phyloP scores from a whole-genome alignment of 371 early-diverging fungal genomes.

The Mortierella sp. region DNA sequence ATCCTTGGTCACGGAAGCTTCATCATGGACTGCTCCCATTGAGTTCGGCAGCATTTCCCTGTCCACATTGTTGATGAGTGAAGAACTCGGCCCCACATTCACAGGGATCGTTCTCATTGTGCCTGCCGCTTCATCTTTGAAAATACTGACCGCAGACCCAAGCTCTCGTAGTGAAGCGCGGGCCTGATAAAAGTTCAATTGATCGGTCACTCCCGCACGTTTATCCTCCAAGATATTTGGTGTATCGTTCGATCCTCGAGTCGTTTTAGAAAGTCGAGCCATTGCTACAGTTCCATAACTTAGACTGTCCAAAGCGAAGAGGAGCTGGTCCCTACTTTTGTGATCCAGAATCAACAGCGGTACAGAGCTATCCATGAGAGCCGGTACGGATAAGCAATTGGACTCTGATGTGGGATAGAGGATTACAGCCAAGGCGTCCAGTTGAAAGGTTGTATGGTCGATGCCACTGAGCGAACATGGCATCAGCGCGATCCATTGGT shows the following conservation, averaged over 20 bases:
- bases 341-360: constrained; percentile 15
- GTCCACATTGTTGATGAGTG: neutral
- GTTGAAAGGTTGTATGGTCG: constrained; percentile 3
- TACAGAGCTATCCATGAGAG: neutral
- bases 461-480: constrained; percentile 6
- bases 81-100: constrained; percentile 14
- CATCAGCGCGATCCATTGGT: constrained; percentile 27
- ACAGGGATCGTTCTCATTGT: constrained; percentile 12
- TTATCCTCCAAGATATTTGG: neutral
- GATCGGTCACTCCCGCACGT: neutral
- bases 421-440: constrained; percentile 15
- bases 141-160: constrained; percentile 14
- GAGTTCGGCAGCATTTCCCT: neutral
- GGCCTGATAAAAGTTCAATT: neutral
- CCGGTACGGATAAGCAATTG: constrained; percentile 4
- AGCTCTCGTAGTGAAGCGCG: constrained; percentile 11
- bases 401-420: constrained; percentile 15
- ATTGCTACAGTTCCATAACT: constrained; percentile 4
- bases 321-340: constrained; percentile 7
- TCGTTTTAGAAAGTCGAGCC: constrained; percentile 8
- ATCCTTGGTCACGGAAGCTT: neutral
- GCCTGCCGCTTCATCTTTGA: constrained; percentile 11
- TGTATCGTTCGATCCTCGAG: neutral
- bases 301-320: constrained; percentile 8
- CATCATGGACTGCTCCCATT: neutral